Base-by-base conservation (phyloP, 108 stramenopile species). In the Epipyxis sp. region DNA sequence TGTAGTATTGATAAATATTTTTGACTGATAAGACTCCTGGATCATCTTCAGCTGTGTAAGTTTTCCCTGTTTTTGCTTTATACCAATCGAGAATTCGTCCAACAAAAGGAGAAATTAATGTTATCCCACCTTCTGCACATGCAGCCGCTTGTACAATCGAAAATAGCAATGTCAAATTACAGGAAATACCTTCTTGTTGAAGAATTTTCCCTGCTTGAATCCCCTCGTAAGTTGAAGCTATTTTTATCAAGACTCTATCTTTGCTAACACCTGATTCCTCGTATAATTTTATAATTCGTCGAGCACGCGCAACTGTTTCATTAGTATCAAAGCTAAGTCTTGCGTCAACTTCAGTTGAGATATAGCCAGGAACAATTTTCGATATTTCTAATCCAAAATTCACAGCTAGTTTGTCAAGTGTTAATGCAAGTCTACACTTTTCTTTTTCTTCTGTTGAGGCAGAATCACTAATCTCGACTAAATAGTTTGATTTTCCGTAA, bases 161-260 rank as follows among this genome's bases (percentile, higher is more conserved):
- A 87, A 97, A 98, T 35, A 98, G 84, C 32, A 97, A 87, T 1
- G 98, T 98, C 58, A 99, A 85, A 85, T 98, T 97, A 85, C 95
- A 96, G 67, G 86, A 84, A 69, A 99, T 94, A 45, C 94, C 95
- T 79, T 97, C 92, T 79, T 87, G 80, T 87, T 97, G 92, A 76
- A 99, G 87, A 40, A 88, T 80, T 81, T 90, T 85, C 44, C 93
- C 93, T 0, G 97, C 97, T 78, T 89, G 91, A 79, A 98, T 95
- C 37, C 97, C 97, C 79, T 99, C 98, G 97, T 95, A 99, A 43
- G 98, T 99, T 42, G 91, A 94, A 25, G 97, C 97, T 42, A 99
- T 78, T 86, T 99, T 99, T 85, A 99, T 96, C 59, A 99, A 82
- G 61, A 99, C 89, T 34, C 96, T 88, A 30, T 79, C 79, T 61